phyloP scores from a whole-genome alignment of 495 filamentous ascomycete species.

The Cudoniella acicularis region DNA sequence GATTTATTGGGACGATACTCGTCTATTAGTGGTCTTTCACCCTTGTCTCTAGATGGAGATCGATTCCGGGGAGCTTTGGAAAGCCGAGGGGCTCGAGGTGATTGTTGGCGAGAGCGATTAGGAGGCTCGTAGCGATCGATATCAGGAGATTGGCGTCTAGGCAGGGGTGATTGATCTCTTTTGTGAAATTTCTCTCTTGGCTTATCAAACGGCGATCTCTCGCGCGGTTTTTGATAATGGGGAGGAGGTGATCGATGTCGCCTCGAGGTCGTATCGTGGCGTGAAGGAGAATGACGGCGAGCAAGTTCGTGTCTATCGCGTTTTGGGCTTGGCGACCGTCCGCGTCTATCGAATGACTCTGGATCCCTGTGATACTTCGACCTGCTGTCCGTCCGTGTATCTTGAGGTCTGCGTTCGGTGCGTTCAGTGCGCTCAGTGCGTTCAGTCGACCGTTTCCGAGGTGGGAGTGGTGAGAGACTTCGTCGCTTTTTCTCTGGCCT shows the following conservation, averaged over 20 bases:
- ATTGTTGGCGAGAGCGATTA: slow-evolving; percentile 21
- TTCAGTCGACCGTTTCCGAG: slow-evolving; percentile 32
- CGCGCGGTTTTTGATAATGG: slow-evolving; percentile 8
- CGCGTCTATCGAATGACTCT: slow-evolving; percentile 20
- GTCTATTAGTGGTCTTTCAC: slow-evolving; percentile 16
- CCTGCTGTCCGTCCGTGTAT: slow-evolving; percentile 26
- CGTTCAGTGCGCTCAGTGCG: too few species aligned
- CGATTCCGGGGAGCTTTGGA: slow-evolving; percentile 9
- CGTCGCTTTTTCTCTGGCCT: slow-evolving; percentile 19
- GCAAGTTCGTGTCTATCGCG: slow-evolving; percentile 9
- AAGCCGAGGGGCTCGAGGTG: slow-evolving; percentile 17
- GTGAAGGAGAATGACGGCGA: slow-evolving; percentile 5
- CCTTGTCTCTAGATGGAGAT: slow-evolving; percentile 16
- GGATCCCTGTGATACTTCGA: slow-evolving; percentile 30
- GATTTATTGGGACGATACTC: slow-evolving; percentile 15
- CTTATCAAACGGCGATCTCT: slow-evolving; percentile 17
- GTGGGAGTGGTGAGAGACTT: slow-evolving; percentile 26
- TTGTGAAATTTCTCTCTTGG: slow-evolving; percentile 10
- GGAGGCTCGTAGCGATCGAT: slow-evolving; percentile 24
- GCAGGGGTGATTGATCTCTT: slow-evolving; percentile 10
- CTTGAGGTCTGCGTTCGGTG: slow-evolving; percentile 23
- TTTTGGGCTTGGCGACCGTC: slow-evolving; percentile 20
- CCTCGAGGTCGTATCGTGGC: slow-evolving; percentile 6
- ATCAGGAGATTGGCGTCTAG: slow-evolving; percentile 16
- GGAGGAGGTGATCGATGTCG: slow-evolving; percentile 15